Evolutionary conservation across 345 rosid genomes (phyloP), one percentile per base, ranked within the genome.

Genomic region (Boechera divaricarpa): DNA sequence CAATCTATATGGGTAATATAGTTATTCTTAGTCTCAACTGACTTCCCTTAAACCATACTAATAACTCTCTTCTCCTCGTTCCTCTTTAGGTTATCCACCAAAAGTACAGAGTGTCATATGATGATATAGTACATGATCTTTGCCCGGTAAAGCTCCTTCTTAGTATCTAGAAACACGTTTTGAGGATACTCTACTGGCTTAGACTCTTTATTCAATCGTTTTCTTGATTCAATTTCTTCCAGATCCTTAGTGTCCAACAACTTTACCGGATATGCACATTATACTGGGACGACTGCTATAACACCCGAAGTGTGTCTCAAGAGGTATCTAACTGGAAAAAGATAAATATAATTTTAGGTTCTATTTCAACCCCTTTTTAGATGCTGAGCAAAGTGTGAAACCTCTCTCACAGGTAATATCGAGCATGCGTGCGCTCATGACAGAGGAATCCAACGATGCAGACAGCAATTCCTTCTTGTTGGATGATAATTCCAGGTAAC

Each of bases 261-360:
- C 87, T 96, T 53, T 96, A 96, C 76, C 89, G 99, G 85, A 93
- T 93, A 79, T 93, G 98, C 68, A 89, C 99, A 44, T 81, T 96
- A 31, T 93, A 96, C 75, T 93, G 97, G 97, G 99, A 96, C 66
- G 99, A 95, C 78, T 93, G 93, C 83, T 93, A 96, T 73, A 96
- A 93, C 73, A 96, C 99, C 67, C 80, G 92, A 80, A 96, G 98
- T 64, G 99, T 96, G 10, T 90, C 97, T 57, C 93, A 90, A 64
- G 82, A 76, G 78, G 99, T 94, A 88, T 63, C 58, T 75, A 21
- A 13, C 53, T 44, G 21, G 24, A 11, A 21, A 26, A 74, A 4
- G 9, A 28, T 2, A 31, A 32, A 59, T 11, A 60, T 49, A 32
- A 28, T 24, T 13, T 49, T 76, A 16, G 10, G 2, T 31, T 36